phyloP scores from a whole-genome alignment of 2,329 filamentous ascomycete genomes.

The Sarocladiaceae sp. region DNA sequence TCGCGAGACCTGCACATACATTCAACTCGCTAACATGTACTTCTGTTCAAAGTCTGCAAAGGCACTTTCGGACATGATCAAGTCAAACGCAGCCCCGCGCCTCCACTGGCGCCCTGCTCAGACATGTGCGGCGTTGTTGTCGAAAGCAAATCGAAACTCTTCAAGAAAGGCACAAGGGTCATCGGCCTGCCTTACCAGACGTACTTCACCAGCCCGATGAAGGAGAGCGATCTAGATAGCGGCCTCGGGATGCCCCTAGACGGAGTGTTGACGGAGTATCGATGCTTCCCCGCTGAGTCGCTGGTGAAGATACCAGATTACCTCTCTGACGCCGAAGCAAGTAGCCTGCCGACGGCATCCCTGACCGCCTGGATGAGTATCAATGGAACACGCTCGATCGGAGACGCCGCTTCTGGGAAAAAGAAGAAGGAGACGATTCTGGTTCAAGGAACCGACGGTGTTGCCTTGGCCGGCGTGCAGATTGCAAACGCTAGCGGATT shows the following conservation, averaged over 20 bases:
- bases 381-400: constrained; percentile 10
- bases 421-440: constrained; percentile 32
- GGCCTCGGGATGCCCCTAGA: constrained; percentile 9
- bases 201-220: constrained; percentile 11
- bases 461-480: constrained; percentile 36
- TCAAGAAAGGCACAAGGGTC: constrained; percentile 14
- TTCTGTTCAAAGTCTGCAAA: constrained; percentile 6
- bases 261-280: constrained; percentile 13
- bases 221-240: constrained; percentile 10
- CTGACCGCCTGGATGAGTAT: constrained; percentile 15
- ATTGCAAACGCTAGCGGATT: constrained; percentile 34
- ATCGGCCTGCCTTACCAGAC: constrained; percentile 13
- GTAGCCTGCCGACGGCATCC: constrained; percentile 14
- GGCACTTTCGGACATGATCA: constrained; percentile 3
- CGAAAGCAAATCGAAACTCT: constrained; percentile 3
- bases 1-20: no score
- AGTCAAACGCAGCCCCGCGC: background rate
- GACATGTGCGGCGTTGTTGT: constrained; percentile 9
- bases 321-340: constrained; percentile 15
- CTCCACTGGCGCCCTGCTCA: constrained; percentile 6
- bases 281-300: constrained; percentile 13
- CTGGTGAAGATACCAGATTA: constrained; percentile 15
- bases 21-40: background rate
- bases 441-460: constrained; percentile 43
- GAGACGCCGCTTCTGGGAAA: background rate